Evolutionary conservation across 2,329 filamentous ascomycete genomes (phyloP), one percentile per base, ranked within the genome.

Genomic region (Xylariomycetidae sp.): DNA sequence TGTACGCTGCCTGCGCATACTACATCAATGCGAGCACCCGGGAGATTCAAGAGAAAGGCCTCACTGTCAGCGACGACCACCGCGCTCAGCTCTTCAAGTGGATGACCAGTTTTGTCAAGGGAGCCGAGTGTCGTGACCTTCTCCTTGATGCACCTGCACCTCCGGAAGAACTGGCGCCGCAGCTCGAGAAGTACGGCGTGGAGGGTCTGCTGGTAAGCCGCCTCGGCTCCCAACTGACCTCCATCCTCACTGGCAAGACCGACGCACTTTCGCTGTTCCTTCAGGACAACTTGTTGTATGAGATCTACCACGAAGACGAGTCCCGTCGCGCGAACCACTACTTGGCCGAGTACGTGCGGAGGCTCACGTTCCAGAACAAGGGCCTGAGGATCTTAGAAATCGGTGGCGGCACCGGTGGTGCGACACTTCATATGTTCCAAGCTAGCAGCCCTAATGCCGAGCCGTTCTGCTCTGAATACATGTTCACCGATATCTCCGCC

Each of bases 381-480:
- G 32, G 30, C 27, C 13, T 48, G 14, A 25, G 30, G 3, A 28
- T 41, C 16, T 32, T 48, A 2, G 45, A 48, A 19, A 35, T 46
- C 8, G 44, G 44, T 14, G 44, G 33, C 4, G 44, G 44, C 16
- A 44, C 41, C 9, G 44, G 40, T 7, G 38, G 42, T 15, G 41
- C 37, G 8, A 38, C 36, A 10, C 8, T 29, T 10, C 27, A 16
- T 25, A 5, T 38, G 10, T n/a, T 38, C 5, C 4, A 34, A 28
- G 9, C 19, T 10, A 31, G 30, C 26, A 33, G 30, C 11, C 35
- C 30, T n/a, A 30, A 28, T 12, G 35, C 18, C 2, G 17, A 33
- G 20, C 11, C 14, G 11, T 34, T 38, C 16, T 18, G 17, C 11
- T 14, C 25, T 6, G 31, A 34, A 12, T 38, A 42, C 23, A 32